Evolutionary conservation across 1,284 basidiomycete genomes (phyloP).

Genomic region (Pseudozyma tsukubaensis): DNA sequence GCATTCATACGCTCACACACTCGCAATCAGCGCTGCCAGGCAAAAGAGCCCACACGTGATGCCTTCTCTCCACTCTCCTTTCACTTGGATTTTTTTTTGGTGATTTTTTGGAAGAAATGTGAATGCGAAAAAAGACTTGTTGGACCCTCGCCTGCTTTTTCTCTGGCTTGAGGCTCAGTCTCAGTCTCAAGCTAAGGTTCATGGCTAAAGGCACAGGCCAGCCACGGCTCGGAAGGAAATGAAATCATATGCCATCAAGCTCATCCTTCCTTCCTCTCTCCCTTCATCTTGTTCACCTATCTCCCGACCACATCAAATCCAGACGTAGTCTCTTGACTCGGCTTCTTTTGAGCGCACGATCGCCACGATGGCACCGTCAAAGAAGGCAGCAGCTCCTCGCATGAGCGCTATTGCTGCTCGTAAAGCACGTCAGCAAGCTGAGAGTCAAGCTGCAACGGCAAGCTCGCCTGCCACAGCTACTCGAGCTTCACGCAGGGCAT

Average conservation of each 20-base stretch:
- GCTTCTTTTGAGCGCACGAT: not conserved
- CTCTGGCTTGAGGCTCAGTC: no score
- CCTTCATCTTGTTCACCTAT: not conserved
- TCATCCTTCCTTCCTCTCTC: not conserved
- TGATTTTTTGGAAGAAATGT: conserved; percentile 15
- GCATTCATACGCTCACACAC: not conserved
- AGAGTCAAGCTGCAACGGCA: conserved; percentile 7
- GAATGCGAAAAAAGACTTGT: not conserved
- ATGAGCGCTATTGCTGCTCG: conserved; percentile 46
- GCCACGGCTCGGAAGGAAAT: not conserved
- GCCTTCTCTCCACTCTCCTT: conserved; percentile 8
- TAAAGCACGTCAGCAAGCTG: conserved; percentile 26
- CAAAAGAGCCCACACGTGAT: conserved; percentile 21
- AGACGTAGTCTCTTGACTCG: not conserved
- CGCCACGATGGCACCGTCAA: conserved; percentile 21
- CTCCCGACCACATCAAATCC: not conserved
- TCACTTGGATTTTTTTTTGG: conserved; percentile 6
- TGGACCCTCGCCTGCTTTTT: conserved; percentile 4
- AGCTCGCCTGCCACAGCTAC: conserved; percentile 1
- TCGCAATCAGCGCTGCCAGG: not conserved
- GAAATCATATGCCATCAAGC: not conserved
- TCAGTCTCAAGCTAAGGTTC: no score
- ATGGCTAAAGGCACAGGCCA: conserved; percentile 17
- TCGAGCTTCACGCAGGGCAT: conserved; percentile 3
- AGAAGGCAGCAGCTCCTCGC: conserved; percentile 12